A percentile compares a stretch with the other conserved stretches of the same genome.
Conservation (phyloP, 805 yeast genomes). For the Aciculoconidium aculeatum region DNA sequence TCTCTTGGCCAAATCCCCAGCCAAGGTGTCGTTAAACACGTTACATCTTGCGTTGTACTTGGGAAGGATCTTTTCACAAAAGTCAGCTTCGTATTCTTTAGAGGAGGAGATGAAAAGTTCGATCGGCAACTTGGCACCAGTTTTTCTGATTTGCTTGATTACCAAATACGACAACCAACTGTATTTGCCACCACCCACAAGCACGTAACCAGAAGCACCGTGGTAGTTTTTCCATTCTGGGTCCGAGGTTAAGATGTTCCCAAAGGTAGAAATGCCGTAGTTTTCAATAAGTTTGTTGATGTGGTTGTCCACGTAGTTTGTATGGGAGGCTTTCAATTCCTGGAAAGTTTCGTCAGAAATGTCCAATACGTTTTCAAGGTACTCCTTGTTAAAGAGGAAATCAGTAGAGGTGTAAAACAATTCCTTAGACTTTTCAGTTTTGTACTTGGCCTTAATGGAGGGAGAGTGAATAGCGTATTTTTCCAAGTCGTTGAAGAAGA, state of each 20-base stretch:
- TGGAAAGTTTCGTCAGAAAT: slow-evolving; percentile 28
- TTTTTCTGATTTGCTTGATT: slow-evolving; percentile 39
- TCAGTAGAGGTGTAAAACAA: slow-evolving; percentile 33
- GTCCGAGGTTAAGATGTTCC: slow-evolving; percentile 23
- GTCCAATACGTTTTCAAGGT: slow-evolving; percentile 39
- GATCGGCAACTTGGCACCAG: slow-evolving; percentile 43
- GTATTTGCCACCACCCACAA: slow-evolving; percentile 50
- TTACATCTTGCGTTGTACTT: slow-evolving; percentile 42
- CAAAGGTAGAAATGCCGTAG: slow-evolving; percentile 27
- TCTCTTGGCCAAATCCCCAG: slow-evolving; percentile 8
- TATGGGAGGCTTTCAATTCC: slow-evolving; percentile 34
- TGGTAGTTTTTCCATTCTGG: slow-evolving; percentile 36
- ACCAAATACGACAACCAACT: slow-evolving; percentile 47
- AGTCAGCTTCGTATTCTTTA: slow-evolving; percentile 40
- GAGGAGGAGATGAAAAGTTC: slow-evolving; percentile 44
- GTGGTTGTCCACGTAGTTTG: slow-evolving; percentile 24
- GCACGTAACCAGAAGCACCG: slow-evolving; percentile 35
- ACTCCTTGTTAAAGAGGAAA: slow-evolving; percentile 41
- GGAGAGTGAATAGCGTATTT: slow-evolving; percentile 30
- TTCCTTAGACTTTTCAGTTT: slow-evolving; percentile 37
- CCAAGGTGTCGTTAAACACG: slow-evolving; percentile 28
- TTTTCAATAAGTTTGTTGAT: slow-evolving; percentile 23
- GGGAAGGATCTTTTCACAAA: slow-evolving; percentile 42
- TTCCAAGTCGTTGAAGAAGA: slow-evolving; percentile 29
- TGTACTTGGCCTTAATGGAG: slow-evolving; percentile 39